phyloP scores from a whole-genome alignment of 345 rosid genomes.

The Lenwebbia sp. region DNA sequence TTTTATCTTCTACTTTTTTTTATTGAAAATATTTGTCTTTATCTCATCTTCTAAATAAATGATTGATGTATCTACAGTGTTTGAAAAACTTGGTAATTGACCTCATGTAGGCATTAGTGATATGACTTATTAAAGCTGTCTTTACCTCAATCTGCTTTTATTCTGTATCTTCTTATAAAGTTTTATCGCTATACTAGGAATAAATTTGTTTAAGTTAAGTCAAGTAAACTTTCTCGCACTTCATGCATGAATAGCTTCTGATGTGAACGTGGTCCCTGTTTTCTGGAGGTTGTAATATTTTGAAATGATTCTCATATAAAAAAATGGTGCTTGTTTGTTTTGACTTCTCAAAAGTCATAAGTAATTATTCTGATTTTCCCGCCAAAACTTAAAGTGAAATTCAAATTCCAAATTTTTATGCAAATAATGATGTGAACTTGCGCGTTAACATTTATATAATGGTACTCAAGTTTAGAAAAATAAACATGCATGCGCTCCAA shows the following conservation, averaged over 20 bases:
- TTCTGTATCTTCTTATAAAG: not conserved
- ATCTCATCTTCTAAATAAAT: not conserved
- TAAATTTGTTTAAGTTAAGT: not conserved
- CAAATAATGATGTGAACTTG: not conserved
- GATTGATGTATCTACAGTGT: not conserved
- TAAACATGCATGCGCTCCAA: not conserved
- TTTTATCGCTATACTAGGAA: not conserved
- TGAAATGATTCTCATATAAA: not conserved
- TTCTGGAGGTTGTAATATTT: not conserved
- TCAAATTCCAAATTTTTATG: not conserved
- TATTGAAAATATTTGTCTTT: not conserved
- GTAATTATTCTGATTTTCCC: not conserved
- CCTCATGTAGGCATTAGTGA: not conserved
- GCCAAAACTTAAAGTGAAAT: not conserved
- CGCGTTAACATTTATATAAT: not conserved
- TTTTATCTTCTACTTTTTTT: not conserved
- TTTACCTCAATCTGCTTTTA: not conserved
- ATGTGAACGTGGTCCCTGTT: not conserved
- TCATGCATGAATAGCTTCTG: not conserved
- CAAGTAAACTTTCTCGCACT: not conserved
- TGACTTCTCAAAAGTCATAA: not conserved
- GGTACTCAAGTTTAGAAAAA: not conserved
- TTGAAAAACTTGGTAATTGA: not conserved
- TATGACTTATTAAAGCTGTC: not conserved
- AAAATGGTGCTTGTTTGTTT: not conserved